Evolutionary conservation across 225 moss, liverwort and hornwort species (phyloP), one percentile per base, ranked within the genome.

Genomic region (Sphagnum contortum): DNA sequence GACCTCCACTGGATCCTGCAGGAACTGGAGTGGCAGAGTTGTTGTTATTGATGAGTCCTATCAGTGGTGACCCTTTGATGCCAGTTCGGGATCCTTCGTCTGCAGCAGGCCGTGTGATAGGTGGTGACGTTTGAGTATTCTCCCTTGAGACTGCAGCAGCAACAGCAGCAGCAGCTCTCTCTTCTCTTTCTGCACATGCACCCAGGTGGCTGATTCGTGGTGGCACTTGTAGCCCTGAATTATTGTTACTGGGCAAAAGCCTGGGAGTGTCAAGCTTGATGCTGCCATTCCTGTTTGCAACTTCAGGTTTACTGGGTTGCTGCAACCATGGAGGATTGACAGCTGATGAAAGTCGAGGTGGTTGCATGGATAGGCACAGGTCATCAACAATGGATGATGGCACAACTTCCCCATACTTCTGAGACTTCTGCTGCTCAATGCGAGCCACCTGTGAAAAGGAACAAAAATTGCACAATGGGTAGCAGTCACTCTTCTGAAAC

Each of bases 11-110:
- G 45, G 85, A 76, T 51, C 68, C 74, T 29, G 71, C 78, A 13
- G 69, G 74, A 2, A 74, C 54, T 29, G 29, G 29, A n/a, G 81
- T 61, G n/a, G 75, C 71, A 51, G 68, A 69, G 6, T 61, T 62
- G 29, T 29, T 29, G 29, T 29, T 78, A 47, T 71, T 69, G 55
- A 68, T 63, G 52, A 77, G 74, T 10, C 69, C 74, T 48, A 66
- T 74, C 55, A 80, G 69, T 65, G 3, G 71, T 50, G 83, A 80
- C 46, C 83, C 83, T 80, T 77, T 80, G 3, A 84, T 76, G n/a
- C 83, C 83, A 12, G 83, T 84, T 49, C 77, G 71, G 6, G 83
- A 84, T 55, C 83, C 83, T 75, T 84, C 83, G 53, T 84, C 83
- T 8, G 83, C 83, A 12, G 83, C 80, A 3, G 80, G 74, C 9